Conservation (phyloP, 169 alveolate species). For the Plasmodium gonderi region DNA sequence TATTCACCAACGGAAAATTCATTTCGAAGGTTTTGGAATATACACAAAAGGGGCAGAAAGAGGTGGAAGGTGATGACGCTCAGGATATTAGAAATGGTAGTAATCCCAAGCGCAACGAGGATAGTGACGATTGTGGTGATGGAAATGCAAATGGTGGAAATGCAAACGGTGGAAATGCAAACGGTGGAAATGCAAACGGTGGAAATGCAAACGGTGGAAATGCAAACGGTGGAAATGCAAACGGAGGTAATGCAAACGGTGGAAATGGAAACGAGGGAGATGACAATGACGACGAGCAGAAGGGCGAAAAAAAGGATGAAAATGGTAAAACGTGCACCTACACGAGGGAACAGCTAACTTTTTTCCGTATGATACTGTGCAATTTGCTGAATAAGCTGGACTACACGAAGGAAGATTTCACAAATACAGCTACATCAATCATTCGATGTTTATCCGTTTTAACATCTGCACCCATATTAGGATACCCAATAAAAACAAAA, state of each 20-base stretch:
- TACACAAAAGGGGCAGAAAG: neutral
- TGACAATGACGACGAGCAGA: slow-evolving; percentile 28
- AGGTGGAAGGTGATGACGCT: neutral
- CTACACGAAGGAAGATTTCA: slow-evolving; percentile 66
- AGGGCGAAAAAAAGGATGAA: slow-evolving; percentile 38
- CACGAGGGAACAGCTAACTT: slow-evolving; percentile 53
- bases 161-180: neutral
- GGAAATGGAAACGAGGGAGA: neutral
- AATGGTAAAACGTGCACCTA: slow-evolving; percentile 9
- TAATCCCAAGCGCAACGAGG: neutral
- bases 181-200: neutral
- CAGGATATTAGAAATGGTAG: neutral
- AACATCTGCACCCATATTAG: slow-evolving; percentile 74
- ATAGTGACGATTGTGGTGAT: neutral
- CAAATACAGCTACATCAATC: slow-evolving; percentile 47
- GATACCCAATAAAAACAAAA: slow-evolving; percentile 64
- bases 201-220: neutral
- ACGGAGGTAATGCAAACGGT: neutral
- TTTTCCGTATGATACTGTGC: slow-evolving; percentile 43
- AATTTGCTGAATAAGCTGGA: slow-evolving; percentile 48
- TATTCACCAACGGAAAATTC: neutral
- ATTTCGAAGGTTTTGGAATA: slow-evolving; percentile 4
- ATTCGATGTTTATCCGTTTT: slow-evolving; percentile 67
- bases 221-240: neutral
- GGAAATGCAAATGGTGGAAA: neutral